A percentile compares a stretch with the other conserved stretches of the same genome.
Conservation (phyloP, 2,329 filamentous ascomycete species). For the Drechslera avenae region DNA sequence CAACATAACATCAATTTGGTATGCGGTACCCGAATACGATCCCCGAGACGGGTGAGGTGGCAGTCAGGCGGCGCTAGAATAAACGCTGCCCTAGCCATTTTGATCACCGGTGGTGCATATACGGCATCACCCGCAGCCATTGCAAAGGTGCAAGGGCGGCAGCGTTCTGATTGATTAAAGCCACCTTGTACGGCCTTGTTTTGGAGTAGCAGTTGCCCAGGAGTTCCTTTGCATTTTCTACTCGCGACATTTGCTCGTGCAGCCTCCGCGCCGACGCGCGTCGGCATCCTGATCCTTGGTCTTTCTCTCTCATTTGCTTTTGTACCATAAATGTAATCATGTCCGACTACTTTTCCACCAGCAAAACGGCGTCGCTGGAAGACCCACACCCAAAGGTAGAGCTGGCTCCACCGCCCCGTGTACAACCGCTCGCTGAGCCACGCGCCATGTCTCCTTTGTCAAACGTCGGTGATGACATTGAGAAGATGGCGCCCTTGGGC, state of each 20-base stretch:
- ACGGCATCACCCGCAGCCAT: no score
- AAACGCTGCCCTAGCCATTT: no score
- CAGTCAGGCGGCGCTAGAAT: no score
- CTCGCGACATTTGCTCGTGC: no score
- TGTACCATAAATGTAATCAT: constrained; percentile 3
- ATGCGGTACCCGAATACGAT: no score
- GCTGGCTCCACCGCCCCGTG: constrained; percentile 19
- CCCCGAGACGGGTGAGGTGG: no score
- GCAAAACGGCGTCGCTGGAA: constrained; percentile 4
- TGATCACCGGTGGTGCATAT: no score
- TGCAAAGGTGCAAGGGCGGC: no score
- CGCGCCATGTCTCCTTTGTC: constrained; percentile 12
- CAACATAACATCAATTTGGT: no score
- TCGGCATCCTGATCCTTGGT: neutral
- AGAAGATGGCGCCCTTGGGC: no score
- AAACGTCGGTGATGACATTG: neutral
- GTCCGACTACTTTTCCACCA: constrained; percentile 3
- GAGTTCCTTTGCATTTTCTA: neutral
- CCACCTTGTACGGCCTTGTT: neutral
- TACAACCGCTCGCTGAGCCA: constrained; percentile 19
- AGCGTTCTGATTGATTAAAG: no score
- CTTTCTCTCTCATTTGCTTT: neutral
- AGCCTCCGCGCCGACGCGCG: neutral
- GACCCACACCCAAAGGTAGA: constrained; percentile 21
- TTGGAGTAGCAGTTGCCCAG: neutral